Percentiles rank a stretch among this genome's conserved stretches.
These are phyloP conservation scores for Xylaria intraflava DNA, from an alignment of 495 filamentous ascomycete genomes.

Conservation along the genomic window DNA sequence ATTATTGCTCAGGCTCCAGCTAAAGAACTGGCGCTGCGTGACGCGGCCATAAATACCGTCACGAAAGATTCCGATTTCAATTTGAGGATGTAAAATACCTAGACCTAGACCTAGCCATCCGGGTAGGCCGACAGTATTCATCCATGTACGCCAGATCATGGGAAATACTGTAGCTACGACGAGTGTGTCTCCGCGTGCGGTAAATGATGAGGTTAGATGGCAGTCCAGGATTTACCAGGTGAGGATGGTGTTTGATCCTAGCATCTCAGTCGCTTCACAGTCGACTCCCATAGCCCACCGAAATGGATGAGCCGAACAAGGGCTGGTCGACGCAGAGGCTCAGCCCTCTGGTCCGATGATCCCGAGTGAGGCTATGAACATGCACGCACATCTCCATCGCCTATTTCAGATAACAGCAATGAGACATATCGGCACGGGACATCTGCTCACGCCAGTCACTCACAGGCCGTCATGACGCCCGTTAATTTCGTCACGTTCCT, in stretches of 20 bases:
- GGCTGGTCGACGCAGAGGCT: too few species aligned
- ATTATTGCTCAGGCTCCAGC: too few species aligned
- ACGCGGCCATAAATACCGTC: too few species aligned
- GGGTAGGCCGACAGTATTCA: too few species aligned
- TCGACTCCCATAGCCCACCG: neutral
- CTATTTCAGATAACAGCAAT: neutral
- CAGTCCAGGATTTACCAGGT: constrained; percentile 34
- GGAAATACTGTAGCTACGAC: neutral
- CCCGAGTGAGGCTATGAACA: too few species aligned
- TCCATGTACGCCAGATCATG: neutral
- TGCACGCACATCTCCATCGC: too few species aligned
- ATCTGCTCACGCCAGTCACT: neutral
- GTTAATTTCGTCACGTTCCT: constrained; percentile 46
- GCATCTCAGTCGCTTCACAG: neutral
- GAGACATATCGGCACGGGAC: neutral
- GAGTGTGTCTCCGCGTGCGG: constrained; percentile 4
- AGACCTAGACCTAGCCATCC: too few species aligned
- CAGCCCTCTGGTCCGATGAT: too few species aligned
- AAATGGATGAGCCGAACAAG: too few species aligned
- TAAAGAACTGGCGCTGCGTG: too few species aligned
- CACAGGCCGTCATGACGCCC: constrained; percentile 42
- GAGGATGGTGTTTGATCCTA: neutral
- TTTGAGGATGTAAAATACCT: too few species aligned
- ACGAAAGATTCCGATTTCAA: too few species aligned
- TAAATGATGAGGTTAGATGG: constrained; percentile 18